Evolutionary conservation across 176 grass and related monocot genomes (phyloP).

Genomic region (Carex parvula): DNA sequence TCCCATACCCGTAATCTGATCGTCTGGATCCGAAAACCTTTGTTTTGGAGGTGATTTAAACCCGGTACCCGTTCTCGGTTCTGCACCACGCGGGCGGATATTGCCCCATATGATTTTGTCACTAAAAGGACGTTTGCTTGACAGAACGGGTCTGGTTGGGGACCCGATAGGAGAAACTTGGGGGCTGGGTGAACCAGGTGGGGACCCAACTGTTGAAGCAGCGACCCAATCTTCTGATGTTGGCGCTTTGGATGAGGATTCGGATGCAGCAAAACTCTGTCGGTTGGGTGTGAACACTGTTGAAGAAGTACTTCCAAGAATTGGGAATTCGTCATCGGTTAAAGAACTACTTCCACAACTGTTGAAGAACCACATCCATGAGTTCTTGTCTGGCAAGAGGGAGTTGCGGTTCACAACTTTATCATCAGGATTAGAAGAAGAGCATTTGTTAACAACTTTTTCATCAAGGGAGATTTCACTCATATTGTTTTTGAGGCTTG

Average conservation of each 20-base stretch:
- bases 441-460: too few relatives aligned
- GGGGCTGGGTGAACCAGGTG: neutral
- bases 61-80: constrained; percentile 24
- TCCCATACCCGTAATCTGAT: constrained; percentile 68
- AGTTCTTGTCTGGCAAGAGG: too few relatives aligned
- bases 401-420: too few relatives aligned
- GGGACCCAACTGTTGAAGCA: neutral
- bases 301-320: too few relatives aligned
- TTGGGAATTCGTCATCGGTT: too few relatives aligned
- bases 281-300: too few relatives aligned
- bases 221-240: neutral
- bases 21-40: constrained; percentile 55
- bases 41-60: constrained; percentile 20
- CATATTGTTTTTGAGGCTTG: too few relatives aligned
- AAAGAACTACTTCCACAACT: too few relatives aligned
- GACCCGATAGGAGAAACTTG: neutral
- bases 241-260: neutral
- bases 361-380: too few relatives aligned
- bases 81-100: constrained; percentile 42
- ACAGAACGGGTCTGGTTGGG: neutral
- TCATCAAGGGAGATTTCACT: too few relatives aligned
- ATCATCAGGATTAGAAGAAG: too few relatives aligned
- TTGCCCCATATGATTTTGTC: constrained; percentile 37
- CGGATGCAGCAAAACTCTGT: too few relatives aligned
- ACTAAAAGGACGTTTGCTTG: neutral